A percentile compares a stretch with the other conserved stretches of the same genome.
Conservation (phyloP, 768 basidiomycete species). For the Trametes elegans region DNA sequence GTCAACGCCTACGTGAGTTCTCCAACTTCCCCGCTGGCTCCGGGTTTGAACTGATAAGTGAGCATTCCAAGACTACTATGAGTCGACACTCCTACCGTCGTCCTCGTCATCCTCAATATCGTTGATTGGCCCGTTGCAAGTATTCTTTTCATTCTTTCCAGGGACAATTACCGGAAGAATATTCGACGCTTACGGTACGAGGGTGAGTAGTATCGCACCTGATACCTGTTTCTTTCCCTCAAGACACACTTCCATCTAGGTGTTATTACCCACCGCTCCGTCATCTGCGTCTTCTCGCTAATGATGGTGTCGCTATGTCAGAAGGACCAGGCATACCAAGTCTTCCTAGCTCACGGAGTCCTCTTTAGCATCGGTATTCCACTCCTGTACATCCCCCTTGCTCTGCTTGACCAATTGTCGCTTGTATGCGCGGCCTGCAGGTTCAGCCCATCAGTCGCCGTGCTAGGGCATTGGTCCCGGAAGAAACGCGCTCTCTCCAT, state of each 20-base stretch:
- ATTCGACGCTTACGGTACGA: slow-evolving; percentile 30
- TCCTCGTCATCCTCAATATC: slow-evolving; percentile 29
- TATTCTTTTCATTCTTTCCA: slow-evolving; percentile 25
- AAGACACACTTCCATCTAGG: slow-evolving; percentile 9
- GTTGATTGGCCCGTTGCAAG: slow-evolving; percentile 30
- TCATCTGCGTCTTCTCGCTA: slow-evolving; percentile 25
- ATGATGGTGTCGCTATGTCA: slow-evolving; percentile 30
- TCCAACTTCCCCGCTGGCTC: background rate
- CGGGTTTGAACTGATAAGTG: slow-evolving; percentile 13
- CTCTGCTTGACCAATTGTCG: background rate
- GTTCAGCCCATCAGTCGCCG: slow-evolving; percentile 33
- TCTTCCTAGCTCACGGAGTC: slow-evolving; percentile 32
- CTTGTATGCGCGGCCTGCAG: slow-evolving; percentile 9
- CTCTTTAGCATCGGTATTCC: slow-evolving; percentile 31
- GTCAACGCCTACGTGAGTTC: slow-evolving; percentile 21
- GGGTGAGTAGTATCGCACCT: slow-evolving; percentile 2
- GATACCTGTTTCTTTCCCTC: background rate
- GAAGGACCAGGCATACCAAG: slow-evolving; percentile 28
- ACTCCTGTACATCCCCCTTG: slow-evolving; percentile 17
- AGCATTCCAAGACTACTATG: slow-evolving; percentile 30
- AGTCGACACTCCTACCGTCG: slow-evolving; percentile 21
- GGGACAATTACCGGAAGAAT: slow-evolving; percentile 26
- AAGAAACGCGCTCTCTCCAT: slow-evolving; percentile 35
- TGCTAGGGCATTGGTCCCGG: slow-evolving; percentile 38
- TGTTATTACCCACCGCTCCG: slow-evolving; percentile 24